Conservation (phyloP, 768 basidiomycete species). For the Mycena rebaudengoi region DNA sequence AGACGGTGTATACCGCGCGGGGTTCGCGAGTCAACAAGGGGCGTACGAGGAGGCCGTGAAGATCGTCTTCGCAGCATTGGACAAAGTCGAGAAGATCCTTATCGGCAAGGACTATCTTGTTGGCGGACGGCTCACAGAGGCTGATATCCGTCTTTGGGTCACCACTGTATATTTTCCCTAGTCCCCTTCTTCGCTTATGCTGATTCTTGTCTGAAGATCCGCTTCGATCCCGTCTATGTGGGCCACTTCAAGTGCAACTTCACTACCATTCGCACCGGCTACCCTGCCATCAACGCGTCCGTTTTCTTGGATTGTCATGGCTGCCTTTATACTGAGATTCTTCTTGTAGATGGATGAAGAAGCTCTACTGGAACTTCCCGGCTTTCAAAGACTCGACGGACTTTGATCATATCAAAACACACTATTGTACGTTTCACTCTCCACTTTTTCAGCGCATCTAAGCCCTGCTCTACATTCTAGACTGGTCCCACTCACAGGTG, state of each 20-base stretch:
- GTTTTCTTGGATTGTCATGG: slow-evolving; percentile 31
- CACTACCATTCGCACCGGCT: slow-evolving; percentile 84
- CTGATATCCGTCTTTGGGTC: slow-evolving; percentile 89
- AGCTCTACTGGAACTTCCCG: slow-evolving; percentile 86
- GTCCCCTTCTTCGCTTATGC: background rate
- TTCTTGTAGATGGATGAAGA: slow-evolving; percentile 76
- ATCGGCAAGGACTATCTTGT: slow-evolving; percentile 84
- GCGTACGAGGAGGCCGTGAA: slow-evolving; percentile 84
- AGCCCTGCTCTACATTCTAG: too few relatives aligned
- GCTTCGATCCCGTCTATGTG: slow-evolving; percentile 91
- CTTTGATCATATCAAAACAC: slow-evolving; percentile 88
- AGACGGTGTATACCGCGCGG: slow-evolving; percentile 91
- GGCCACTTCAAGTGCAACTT: slow-evolving; percentile 96
- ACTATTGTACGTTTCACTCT: too few relatives aligned
- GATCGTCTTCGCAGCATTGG: slow-evolving; percentile 80
- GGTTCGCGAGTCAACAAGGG: slow-evolving; percentile 83
- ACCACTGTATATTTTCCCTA: slow-evolving; percentile 68
- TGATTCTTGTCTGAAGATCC: slow-evolving; percentile 68
- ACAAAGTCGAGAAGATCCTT: slow-evolving; percentile 81
- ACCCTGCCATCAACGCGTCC: slow-evolving; percentile 80
- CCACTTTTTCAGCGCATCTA: too few relatives aligned
- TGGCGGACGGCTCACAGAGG: slow-evolving; percentile 85
- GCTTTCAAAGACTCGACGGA: slow-evolving; percentile 90
- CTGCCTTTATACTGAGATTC: background rate
- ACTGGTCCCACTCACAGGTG: slow-evolving; percentile 61